Percentiles rank a stretch among this genome's conserved stretches.
phyloP scores from a whole-genome alignment of 495 filamentous ascomycete genomes.

The Trichoderma orchidacearum region DNA sequence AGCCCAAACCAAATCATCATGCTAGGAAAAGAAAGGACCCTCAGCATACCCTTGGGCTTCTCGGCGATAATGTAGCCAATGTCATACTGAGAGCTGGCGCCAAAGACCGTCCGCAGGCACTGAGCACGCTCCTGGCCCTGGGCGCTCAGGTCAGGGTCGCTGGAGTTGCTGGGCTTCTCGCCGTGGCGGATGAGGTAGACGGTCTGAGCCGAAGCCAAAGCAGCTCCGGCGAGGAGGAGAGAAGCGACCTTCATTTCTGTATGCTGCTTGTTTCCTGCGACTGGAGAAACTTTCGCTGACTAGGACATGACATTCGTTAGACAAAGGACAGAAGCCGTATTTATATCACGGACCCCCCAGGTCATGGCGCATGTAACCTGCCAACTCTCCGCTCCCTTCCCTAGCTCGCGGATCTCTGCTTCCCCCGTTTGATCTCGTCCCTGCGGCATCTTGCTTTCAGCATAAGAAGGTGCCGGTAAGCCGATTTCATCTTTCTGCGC shows the following conservation, averaged over 20 bases:
- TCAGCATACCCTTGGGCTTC: slow-evolving; percentile 21
- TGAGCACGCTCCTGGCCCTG: slow-evolving; percentile 35
- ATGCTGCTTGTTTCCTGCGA: too few relatives aligned
- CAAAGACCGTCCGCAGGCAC: slow-evolving; percentile 35
- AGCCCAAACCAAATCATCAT: background rate
- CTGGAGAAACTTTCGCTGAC: background rate
- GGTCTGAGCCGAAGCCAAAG: slow-evolving; percentile 8
- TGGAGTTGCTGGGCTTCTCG: slow-evolving; percentile 34
- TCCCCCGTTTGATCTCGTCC: background rate
- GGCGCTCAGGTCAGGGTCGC: slow-evolving; percentile 26
- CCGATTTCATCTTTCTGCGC: background rate
- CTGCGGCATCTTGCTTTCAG: too few relatives aligned
- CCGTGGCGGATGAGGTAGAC: slow-evolving; percentile 46
- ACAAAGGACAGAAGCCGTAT: background rate
- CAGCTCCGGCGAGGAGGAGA: slow-evolving; percentile 6
- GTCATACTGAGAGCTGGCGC: slow-evolving; percentile 27
- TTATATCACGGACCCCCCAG: background rate
- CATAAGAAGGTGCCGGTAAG: background rate
- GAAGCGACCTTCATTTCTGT: slow-evolving; percentile 6
- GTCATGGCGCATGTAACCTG: background rate
- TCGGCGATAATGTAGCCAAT: slow-evolving; percentile 41
- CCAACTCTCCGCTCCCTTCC: background rate
- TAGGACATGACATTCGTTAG: background rate
- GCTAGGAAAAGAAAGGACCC: too few relatives aligned
- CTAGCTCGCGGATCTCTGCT: background rate